These are phyloP conservation scores for Chalciporus sp. DNA, from an alignment of 1,284 basidiomycete genomes.

Conservation along the genomic window DNA sequence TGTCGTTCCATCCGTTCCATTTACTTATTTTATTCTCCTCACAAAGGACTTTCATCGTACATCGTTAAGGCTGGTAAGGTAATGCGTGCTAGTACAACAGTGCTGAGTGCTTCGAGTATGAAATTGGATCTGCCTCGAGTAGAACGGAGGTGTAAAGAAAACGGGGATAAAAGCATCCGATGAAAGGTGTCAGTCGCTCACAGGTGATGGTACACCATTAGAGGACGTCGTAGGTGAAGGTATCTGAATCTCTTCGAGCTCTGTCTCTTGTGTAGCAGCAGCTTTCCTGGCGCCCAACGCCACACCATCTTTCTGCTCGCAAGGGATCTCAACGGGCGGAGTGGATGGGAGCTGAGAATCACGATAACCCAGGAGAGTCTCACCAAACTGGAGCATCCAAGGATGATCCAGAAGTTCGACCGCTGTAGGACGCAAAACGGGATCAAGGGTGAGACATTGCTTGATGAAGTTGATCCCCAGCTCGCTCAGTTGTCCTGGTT, in stretches of 20 bases:
- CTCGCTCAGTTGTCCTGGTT: slow-evolving; percentile 86
- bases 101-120: background rate
- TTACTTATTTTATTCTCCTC: background rate
- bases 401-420: slow-evolving; percentile 85
- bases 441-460: slow-evolving; percentile 89
- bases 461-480: slow-evolving; percentile 95
- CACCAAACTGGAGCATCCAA: slow-evolving; percentile 87
- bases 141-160: background rate
- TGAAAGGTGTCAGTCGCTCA: slow-evolving; percentile 26
- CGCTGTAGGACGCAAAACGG: slow-evolving; percentile 83
- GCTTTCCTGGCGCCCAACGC: slow-evolving; percentile 59
- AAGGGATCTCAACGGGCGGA: slow-evolving; percentile 48
- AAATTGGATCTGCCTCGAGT: slow-evolving; percentile 4
- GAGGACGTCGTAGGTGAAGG: slow-evolving; percentile 42
- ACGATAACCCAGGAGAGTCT: slow-evolving; percentile 66
- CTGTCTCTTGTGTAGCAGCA: slow-evolving; percentile 59
- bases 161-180: background rate
- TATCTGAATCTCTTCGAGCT: slow-evolving; percentile 54
- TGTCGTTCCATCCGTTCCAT: background rate
- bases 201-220: slow-evolving; percentile 31
- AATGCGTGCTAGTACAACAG: slow-evolving; percentile 20
- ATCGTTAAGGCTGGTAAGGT: background rate
- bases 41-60: background rate
- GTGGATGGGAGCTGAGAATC: slow-evolving; percentile 60
- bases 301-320: slow-evolving; percentile 50